Evolutionary conservation across 2,329 filamentous ascomycete genomes (phyloP).

Genomic region (Nemania diffusa): DNA sequence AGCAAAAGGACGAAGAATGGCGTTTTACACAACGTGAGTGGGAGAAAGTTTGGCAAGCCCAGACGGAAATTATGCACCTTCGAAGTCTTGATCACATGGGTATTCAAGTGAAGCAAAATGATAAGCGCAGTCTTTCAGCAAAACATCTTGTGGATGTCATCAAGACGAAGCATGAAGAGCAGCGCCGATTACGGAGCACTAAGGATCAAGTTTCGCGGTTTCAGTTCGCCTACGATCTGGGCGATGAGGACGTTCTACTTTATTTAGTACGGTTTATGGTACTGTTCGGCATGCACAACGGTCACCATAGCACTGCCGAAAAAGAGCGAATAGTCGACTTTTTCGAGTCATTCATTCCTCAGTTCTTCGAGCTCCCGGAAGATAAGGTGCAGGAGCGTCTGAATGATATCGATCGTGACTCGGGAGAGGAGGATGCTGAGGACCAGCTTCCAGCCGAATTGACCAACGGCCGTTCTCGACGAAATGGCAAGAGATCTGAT

Average conservation of each 20-base stretch:
- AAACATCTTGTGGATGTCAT: constrained; percentile 93
- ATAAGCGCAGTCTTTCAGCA: constrained; percentile 90
- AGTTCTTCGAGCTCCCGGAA: constrained; percentile 80
- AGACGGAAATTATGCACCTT: constrained; percentile 94
- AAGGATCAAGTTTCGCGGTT: constrained; percentile 71
- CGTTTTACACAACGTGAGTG: constrained; percentile 96
- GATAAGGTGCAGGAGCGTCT: constrained; percentile 75
- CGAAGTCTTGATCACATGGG: constrained; percentile 98
- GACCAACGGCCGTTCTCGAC: constrained; percentile 73
- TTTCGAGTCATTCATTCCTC: constrained; percentile 78
- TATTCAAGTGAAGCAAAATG: constrained; percentile 84
- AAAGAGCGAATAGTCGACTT: constrained; percentile 80
- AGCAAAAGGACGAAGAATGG: constrained; percentile 98
- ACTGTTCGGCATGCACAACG: constrained; percentile 73
- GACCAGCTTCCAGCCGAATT: constrained; percentile 77
- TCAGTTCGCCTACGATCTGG: constrained; percentile 81
- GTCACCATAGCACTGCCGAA: constrained; percentile 76
- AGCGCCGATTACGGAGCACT: constrained; percentile 75
- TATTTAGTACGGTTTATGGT: constrained; percentile 72
- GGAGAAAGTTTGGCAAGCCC: constrained; percentile 98
- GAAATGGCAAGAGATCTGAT: constrained; percentile 80
- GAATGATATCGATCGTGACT: constrained; percentile 74
- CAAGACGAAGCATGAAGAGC: constrained; percentile 91
- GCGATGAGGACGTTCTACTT: constrained; percentile 74
- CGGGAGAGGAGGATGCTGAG: constrained; percentile 81